phyloP scores from a whole-genome alignment of 1,284 basidiomycete species.

The Trichosporon coremiiforme region DNA sequence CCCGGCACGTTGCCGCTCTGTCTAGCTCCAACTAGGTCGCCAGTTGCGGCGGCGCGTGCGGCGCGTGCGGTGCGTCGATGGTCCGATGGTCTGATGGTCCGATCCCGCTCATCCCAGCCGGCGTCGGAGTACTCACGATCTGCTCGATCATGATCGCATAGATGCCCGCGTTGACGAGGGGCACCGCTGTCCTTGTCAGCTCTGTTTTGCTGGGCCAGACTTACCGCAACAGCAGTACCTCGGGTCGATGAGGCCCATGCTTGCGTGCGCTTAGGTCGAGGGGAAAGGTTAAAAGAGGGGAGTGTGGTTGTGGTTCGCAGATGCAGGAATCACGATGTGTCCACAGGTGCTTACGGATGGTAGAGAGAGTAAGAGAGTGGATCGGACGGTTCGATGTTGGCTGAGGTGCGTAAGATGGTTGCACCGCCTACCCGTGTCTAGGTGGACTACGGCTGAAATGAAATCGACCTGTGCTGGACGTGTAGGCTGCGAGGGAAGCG shows the following conservation, averaged over 20 bases:
- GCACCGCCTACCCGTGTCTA: constrained; percentile 18
- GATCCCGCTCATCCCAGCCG: too few relatives aligned
- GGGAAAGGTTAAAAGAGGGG: neutral
- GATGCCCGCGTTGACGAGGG: constrained; percentile 80
- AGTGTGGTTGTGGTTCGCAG: neutral
- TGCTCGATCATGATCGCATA: constrained; percentile 78
- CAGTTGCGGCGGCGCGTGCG: neutral
- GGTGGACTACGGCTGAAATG: neutral
- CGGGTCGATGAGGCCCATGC: constrained; percentile 43
- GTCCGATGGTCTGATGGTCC: constrained; percentile 2
- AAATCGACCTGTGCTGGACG: neutral
- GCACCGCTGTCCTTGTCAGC: constrained; percentile 63
- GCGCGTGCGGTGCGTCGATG: neutral
- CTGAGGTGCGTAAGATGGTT: neutral
- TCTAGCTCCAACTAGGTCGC: neutral
- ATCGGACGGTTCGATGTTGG: neutral
- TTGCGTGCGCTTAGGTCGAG: constrained; percentile 12
- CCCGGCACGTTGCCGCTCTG: neutral
- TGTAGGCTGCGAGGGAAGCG: neutral
- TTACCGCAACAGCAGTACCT: constrained; percentile 54
- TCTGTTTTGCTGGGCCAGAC: constrained; percentile 21
- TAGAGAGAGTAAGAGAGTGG: neutral
- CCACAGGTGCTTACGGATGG: neutral
- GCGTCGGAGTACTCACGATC: constrained; percentile 55
- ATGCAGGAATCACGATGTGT: neutral